These are phyloP conservation scores for Peterozyma xylosa DNA, from an alignment of 805 yeast species.

Conservation along the genomic window DNA sequence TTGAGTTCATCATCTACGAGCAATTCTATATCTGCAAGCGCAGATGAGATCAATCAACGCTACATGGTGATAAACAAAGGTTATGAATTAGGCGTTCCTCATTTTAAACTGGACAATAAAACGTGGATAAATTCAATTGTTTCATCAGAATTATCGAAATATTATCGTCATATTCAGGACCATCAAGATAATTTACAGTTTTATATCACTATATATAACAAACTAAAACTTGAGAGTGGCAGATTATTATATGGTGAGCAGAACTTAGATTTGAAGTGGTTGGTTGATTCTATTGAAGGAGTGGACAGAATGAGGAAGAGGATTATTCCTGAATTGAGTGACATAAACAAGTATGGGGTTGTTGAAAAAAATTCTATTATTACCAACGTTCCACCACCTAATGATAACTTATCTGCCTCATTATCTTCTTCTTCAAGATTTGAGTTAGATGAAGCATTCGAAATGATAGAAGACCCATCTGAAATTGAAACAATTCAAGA, in stretches of 20 bases:
- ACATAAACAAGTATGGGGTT: background rate
- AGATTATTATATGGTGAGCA: slow-evolving; percentile 23
- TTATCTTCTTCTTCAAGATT: background rate
- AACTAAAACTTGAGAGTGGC: slow-evolving; percentile 33
- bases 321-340: slow-evolving; percentile 35
- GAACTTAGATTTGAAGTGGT: slow-evolving; percentile 25
- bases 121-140: slow-evolving; percentile 30
- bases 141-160: slow-evolving; percentile 38
- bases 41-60: too few species aligned
- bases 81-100: too few species aligned
- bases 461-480: slow-evolving; percentile 33
- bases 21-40: too few species aligned
- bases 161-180: slow-evolving; percentile 55
- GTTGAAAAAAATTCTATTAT: background rate
- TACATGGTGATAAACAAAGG: too few species aligned
- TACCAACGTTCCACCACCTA: background rate
- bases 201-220: slow-evolving; percentile 38
- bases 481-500: slow-evolving; percentile 32
- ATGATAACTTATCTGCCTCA: background rate
- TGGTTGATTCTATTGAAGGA: slow-evolving; percentile 65
- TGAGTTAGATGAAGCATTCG: slow-evolving; percentile 24
- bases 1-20: too few species aligned
- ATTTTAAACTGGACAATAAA: slow-evolving; percentile 22
- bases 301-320: slow-evolving; percentile 59
- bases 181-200: slow-evolving; percentile 50